Evolutionary conservation across 805 yeast genomes (phyloP).

Genomic region (Saccharomycopsis lassenensis): DNA sequence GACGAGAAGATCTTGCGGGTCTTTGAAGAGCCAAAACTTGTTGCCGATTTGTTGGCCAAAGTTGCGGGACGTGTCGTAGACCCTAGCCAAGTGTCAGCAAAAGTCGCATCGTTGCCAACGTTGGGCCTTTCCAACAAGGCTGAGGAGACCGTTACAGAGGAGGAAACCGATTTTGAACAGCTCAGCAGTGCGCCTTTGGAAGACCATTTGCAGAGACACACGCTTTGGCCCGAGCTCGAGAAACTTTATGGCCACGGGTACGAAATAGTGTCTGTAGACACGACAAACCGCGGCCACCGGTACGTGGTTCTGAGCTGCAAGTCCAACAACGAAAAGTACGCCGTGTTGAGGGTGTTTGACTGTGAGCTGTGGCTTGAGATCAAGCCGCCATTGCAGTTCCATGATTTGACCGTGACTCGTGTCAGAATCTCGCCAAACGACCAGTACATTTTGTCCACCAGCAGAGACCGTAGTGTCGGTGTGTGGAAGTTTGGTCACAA

Average conservation of each 20-base stretch:
- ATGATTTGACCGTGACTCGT: conserved; percentile 77
- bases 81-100: too few species aligned
- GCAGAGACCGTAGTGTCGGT: conserved; percentile 82
- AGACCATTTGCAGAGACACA: conserved; percentile 81
- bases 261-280: conserved; percentile 73
- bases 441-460: conserved; percentile 56
- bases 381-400: conserved; percentile 49
- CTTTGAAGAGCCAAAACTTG: conserved; percentile 78
- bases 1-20: conserved; percentile 89
- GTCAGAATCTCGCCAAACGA: conserved; percentile 66
- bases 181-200: conserved; percentile 67
- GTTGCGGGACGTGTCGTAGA: too few species aligned
- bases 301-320: conserved; percentile 84
- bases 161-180: conserved; percentile 26
- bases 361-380: conserved; percentile 50
- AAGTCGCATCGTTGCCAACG: conserved; percentile 81
- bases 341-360: conserved; percentile 70
- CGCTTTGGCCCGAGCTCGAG: conserved; percentile 92
- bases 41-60: conserved; percentile 47
- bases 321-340: conserved; percentile 76
- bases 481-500: conserved; percentile 41
- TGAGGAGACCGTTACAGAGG: conserved; percentile 27
- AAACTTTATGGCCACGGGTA: conserved; percentile 97
- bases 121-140: conserved; percentile 91
- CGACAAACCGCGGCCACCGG: conserved; percentile 47